Percentiles rank a stretch among this genome's conserved stretches.
Evolutionary conservation across 192 early-diverging fungal genomes (phyloP).

Genomic region (Umbelopsis sp.): DNA sequence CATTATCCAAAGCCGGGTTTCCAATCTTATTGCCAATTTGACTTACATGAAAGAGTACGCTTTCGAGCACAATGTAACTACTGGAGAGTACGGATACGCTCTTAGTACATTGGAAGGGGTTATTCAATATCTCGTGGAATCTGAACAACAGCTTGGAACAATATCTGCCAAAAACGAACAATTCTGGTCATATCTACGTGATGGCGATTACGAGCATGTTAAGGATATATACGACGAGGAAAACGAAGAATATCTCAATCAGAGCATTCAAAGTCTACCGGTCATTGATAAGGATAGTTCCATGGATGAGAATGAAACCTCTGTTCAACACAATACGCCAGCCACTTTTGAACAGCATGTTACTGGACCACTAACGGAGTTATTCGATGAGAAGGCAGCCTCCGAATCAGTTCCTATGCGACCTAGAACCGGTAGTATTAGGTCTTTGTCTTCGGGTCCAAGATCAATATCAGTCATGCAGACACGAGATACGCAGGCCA

Average conservation of each 20-base stretch:
- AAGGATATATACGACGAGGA: constrained; percentile 16
- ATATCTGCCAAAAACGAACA: constrained; percentile 42
- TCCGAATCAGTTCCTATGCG: constrained; percentile 14
- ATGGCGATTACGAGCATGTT: constrained; percentile 35
- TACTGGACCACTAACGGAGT: too few relatives aligned
- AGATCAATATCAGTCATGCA: constrained; percentile 24
- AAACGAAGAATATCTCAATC: constrained; percentile 4
- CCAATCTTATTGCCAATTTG: constrained; percentile 47
- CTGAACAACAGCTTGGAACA: constrained; percentile 30
- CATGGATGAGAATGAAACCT: too few relatives aligned
- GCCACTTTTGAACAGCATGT: too few relatives aligned
- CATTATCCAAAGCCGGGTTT: constrained; percentile 46
- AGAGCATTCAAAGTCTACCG: not conserved
- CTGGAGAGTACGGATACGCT: constrained; percentile 50
- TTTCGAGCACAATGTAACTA: constrained; percentile 40
- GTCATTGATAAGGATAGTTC: not conserved
- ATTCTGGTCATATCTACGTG: constrained; percentile 37
- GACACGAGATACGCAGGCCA: constrained; percentile 45
- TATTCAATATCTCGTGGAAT: constrained; percentile 43
- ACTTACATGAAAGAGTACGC: constrained; percentile 57
- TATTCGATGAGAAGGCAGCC: constrained; percentile 24
- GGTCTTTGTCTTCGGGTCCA: constrained; percentile 5
- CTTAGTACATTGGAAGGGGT: constrained; percentile 55
- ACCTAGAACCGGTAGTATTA: constrained; percentile 8
- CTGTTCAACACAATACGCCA: too few relatives aligned